Conservation (phyloP, 768 basidiomycete species). For the Suillus tomentosus region DNA sequence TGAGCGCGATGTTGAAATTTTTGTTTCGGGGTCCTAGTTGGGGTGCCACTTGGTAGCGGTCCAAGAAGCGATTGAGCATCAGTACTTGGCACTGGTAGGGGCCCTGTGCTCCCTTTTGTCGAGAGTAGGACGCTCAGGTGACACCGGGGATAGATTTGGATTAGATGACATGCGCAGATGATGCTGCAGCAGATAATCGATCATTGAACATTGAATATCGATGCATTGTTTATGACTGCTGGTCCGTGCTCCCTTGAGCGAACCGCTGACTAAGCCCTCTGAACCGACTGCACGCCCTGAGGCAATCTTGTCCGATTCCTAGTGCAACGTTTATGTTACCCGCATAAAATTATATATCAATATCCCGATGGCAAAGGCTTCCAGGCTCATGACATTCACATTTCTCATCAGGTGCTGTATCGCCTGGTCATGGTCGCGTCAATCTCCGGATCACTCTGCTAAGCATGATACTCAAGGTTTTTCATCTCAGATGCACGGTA, state of each 20-base stretch:
- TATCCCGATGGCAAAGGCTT: neutral
- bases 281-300: no score
- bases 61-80: no score
- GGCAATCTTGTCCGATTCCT: no score
- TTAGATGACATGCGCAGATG: neutral
- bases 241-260: neutral
- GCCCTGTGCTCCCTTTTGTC: neutral
- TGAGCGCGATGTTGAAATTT: no score
- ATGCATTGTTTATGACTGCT: neutral
- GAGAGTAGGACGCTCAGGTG: neutral
- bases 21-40: no score
- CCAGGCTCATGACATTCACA: neutral
- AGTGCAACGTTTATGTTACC: neutral
- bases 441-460: slow-evolving; percentile 16
- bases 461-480: neutral
- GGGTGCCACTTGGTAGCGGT: no score
- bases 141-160: neutral
- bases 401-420: slow-evolving; percentile 14
- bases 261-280: neutral
- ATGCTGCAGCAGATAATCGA: neutral
- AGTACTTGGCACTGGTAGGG: neutral
- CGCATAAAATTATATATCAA: neutral
- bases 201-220: no score
- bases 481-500: slow-evolving; percentile 6
- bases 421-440: slow-evolving; percentile 33